Conservation (phyloP, 768 basidiomycete species). For the Coprinellus aureogranulatus region DNA sequence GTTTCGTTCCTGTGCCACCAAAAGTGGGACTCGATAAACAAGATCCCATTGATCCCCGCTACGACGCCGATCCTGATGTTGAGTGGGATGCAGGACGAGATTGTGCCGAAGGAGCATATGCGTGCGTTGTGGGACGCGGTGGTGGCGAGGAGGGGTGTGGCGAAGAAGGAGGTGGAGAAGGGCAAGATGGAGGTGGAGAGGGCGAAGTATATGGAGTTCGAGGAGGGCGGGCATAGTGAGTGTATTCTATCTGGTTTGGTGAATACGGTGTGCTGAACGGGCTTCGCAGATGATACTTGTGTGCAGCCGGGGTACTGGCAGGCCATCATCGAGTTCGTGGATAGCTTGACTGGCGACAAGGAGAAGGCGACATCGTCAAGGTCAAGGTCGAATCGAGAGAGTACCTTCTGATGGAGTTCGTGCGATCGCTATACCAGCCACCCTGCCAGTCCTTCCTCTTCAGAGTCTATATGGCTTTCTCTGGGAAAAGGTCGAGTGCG, state of each 20-base stretch:
- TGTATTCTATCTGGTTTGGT: slow-evolving; percentile 6
- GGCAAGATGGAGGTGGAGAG: slow-evolving; percentile 32
- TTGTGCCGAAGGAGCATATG: slow-evolving; percentile 80
- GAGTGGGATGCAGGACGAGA: slow-evolving; percentile 67
- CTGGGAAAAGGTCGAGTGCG: no score
- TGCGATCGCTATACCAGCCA: no score
- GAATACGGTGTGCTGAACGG: not conserved
- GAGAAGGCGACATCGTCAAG: not conserved
- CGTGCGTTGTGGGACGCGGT: slow-evolving; percentile 65
- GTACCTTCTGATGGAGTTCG: no score
- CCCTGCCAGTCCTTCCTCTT: no score
- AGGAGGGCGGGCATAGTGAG: slow-evolving; percentile 55
- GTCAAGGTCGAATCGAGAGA: not conserved
- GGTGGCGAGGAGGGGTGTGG: slow-evolving; percentile 50
- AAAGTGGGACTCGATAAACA: slow-evolving; percentile 79
- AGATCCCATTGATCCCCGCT: slow-evolving; percentile 60
- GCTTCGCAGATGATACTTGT: slow-evolving; percentile 50
- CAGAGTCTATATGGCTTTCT: no score
- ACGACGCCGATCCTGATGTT: slow-evolving; percentile 78
- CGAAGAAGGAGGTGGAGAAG: slow-evolving; percentile 36
- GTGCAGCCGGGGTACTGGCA: slow-evolving; percentile 55
- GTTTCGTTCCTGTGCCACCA: slow-evolving; percentile 82
- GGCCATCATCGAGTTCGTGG: slow-evolving; percentile 48
- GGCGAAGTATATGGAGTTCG: slow-evolving; percentile 56
- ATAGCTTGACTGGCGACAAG: slow-evolving; percentile 11